Conservation (phyloP, 768 basidiomycete genomes). For the Mycena crocata region DNA sequence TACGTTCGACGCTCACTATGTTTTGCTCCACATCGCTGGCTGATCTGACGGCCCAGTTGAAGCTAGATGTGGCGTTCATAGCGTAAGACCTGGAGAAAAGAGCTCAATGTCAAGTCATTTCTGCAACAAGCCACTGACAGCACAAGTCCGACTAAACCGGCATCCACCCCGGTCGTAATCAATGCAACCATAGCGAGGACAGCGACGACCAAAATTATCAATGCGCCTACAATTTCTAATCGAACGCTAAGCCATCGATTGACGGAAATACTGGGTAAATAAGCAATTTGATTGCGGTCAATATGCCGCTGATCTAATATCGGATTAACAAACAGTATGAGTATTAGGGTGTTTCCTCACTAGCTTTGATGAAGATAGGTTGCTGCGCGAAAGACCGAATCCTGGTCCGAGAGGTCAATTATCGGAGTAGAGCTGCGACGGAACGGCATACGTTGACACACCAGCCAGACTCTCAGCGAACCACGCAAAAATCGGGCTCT, state of each 20-base stretch:
- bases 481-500: slow-evolving; percentile 92
- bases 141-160: slow-evolving; percentile 88
- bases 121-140: not conserved
- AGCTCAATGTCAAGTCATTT: not conserved
- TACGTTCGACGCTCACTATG: slow-evolving; percentile 90
- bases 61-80: slow-evolving; percentile 81
- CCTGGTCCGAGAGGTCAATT: not conserved
- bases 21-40: slow-evolving; percentile 93
- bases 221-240: slow-evolving; percentile 85
- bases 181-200: slow-evolving; percentile 75
- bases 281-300: slow-evolving; percentile 88
- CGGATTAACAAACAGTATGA: too few relatives aligned
- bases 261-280: slow-evolving; percentile 75
- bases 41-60: slow-evolving; percentile 87
- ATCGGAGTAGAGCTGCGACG: not conserved
- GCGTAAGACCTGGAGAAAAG: slow-evolving; percentile 83
- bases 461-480: slow-evolving; percentile 84
- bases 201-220: slow-evolving; percentile 82
- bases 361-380: slow-evolving; percentile 71
- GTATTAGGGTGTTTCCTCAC: too few relatives aligned
- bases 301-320: slow-evolving; percentile 80
- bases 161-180: slow-evolving; percentile 83
- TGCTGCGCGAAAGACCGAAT: slow-evolving; percentile 87
- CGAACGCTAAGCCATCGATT: slow-evolving; percentile 90
- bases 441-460: slow-evolving; percentile 62